These are phyloP conservation scores for Pichia sp. DNA, from an alignment of 1,139 yeast genomes.

Conservation along the genomic window DNA sequence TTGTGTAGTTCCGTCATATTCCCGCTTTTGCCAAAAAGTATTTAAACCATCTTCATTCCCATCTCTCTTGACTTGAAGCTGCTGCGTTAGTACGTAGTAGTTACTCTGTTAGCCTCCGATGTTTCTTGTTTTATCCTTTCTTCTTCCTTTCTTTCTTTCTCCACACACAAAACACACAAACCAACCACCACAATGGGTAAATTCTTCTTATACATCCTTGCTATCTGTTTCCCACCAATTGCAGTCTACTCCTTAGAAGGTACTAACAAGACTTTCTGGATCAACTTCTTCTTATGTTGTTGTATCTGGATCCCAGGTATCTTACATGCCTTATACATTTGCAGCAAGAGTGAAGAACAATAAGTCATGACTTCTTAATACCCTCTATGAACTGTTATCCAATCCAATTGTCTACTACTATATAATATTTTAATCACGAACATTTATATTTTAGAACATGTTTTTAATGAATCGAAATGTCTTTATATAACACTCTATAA, in stretches of 20 bases:
- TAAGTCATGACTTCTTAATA: neutral
- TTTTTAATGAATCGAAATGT: too few relatives aligned
- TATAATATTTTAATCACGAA: neutral
- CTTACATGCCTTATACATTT: slow-evolving; percentile 67
- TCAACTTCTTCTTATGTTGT: slow-evolving; percentile 59
- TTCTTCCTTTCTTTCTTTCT: neutral
- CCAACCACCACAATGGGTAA: slow-evolving; percentile 6
- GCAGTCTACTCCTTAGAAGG: slow-evolving; percentile 70
- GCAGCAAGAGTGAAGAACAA: slow-evolving; percentile 24
- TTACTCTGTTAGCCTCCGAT: too few relatives aligned
- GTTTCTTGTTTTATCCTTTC: neutral
- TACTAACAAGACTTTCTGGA: slow-evolving; percentile 57
- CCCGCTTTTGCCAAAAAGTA: too few relatives aligned
- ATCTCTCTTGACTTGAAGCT: neutral
- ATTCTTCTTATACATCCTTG: slow-evolving; percentile 33
- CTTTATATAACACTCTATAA: too few relatives aligned
- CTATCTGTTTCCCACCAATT: slow-evolving; percentile 66
- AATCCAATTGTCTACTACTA: neutral
- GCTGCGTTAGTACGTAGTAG: too few relatives aligned
- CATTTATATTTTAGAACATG: neutral
- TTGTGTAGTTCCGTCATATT: too few relatives aligned
- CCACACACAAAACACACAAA: neutral
- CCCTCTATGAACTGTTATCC: neutral
- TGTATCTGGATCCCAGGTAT: slow-evolving; percentile 77
- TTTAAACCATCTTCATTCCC: neutral